Evolutionary conservation across 257 asterid species (phyloP).

Genomic region (Solanum pennellii): DNA sequence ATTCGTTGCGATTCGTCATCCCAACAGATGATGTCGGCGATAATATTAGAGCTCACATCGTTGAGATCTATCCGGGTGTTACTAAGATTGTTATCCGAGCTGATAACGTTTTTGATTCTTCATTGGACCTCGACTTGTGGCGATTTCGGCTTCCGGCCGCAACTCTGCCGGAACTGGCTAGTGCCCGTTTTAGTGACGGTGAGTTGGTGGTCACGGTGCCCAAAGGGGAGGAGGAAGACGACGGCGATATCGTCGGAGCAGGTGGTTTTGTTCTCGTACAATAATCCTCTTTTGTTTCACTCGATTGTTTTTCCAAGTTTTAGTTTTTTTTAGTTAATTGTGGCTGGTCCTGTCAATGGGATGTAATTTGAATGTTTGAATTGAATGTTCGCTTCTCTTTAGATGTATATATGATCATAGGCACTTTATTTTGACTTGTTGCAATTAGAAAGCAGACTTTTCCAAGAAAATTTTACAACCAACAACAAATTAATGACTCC

Average conservation of each 20-base stretch:
- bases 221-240: constrained; percentile 29
- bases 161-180: constrained; percentile 57
- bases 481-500: too few species aligned
- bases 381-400: neutral
- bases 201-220: constrained; percentile 77
- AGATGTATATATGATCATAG: neutral
- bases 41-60: constrained; percentile 46
- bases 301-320: neutral
- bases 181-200: constrained; percentile 46
- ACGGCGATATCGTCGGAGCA: constrained; percentile 23
- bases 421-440: neutral
- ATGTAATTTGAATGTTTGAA: neutral
- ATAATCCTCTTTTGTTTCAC: neutral
- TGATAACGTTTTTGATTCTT: constrained; percentile 20
- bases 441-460: neutral
- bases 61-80: constrained; percentile 75
- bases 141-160: constrained; percentile 64
- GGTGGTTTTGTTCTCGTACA: constrained; percentile 59
- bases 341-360: neutral
- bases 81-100: constrained; percentile 56
- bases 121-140: constrained; percentile 64
- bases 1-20: constrained; percentile 45
- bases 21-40: constrained; percentile 36
- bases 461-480: neutral
- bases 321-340: neutral